A percentile compares a stretch with the other conserved stretches of the same genome.
phyloP scores from a whole-genome alignment of 1,284 basidiomycete species.

The Microbotryomycetes sp. region DNA sequence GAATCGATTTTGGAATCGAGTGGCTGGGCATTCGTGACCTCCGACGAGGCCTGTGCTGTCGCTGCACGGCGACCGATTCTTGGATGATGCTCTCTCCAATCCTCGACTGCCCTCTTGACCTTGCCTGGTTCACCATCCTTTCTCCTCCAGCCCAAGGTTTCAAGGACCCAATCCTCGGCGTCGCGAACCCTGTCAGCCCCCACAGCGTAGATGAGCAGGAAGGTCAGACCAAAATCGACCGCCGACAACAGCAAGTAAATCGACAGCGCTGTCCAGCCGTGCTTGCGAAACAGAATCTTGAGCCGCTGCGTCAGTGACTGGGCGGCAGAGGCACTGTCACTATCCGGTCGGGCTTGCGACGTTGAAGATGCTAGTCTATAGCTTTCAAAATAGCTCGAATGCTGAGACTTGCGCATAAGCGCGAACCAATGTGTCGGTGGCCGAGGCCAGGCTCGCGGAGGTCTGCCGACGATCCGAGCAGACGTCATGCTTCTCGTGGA shows the following conservation, averaged over 20 bases:
- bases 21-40: neutral
- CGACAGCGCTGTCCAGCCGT: constrained; percentile 86
- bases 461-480: neutral
- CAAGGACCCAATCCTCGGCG: constrained; percentile 52
- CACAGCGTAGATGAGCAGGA: constrained; percentile 74
- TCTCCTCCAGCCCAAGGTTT: constrained; percentile 38
- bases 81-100: constrained; percentile 27
- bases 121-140: constrained; percentile 43
- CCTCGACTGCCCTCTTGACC: constrained; percentile 32
- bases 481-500: too few species aligned
- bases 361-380: too few species aligned
- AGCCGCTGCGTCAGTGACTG: constrained; percentile 10
- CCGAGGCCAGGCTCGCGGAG: neutral
- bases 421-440: neutral
- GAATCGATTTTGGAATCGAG: neutral
- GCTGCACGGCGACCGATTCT: neutral
- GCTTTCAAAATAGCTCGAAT: too few species aligned
- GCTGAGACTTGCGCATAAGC: too few species aligned
- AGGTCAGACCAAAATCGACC: constrained; percentile 74
- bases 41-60: neutral
- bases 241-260: constrained; percentile 67
- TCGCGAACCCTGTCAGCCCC: constrained; percentile 83
- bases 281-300: constrained; percentile 50
- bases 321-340: too few species aligned
- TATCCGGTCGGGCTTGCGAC: too few species aligned